Evolutionary conservation across 805 yeast genomes (phyloP).

Genomic region (Candida sithepensis): DNA sequence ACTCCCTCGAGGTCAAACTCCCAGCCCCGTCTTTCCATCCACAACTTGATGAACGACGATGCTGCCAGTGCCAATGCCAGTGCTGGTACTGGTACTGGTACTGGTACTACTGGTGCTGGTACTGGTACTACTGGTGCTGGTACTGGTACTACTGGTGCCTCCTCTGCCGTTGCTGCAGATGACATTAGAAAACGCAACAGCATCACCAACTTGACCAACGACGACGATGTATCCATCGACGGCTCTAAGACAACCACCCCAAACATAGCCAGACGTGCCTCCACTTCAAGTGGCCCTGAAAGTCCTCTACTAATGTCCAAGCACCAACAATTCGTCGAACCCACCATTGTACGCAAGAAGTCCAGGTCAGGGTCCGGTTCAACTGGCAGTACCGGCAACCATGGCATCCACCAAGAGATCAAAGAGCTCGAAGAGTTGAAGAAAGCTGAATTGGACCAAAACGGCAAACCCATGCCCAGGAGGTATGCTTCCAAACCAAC

Average conservation of each 20-base stretch:
- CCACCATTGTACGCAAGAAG: constrained; percentile 1
- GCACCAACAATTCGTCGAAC: constrained; percentile 10
- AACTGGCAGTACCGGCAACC: not conserved
- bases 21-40: constrained; percentile 30
- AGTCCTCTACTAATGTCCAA: constrained; percentile 3
- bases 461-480: constrained; percentile 45
- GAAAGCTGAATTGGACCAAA: not conserved
- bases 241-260: constrained; percentile 40
- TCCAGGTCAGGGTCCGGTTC: constrained; percentile 4
- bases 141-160: not conserved
- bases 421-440: constrained; percentile 29
- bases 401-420: constrained; percentile 21
- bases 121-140: not conserved
- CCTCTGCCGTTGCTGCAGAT: not conserved
- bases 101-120: too few relatives aligned
- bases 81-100: not conserved
- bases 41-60: constrained; percentile 26
- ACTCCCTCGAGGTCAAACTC: constrained; percentile 14
- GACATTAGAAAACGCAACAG: constrained; percentile 24
- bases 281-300: constrained; percentile 11
- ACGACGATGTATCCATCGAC: constrained; percentile 40
- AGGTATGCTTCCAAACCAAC: constrained; percentile 65
- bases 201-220: constrained; percentile 39
- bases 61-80: constrained; percentile 10
- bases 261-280: constrained; percentile 19